Evolutionary conservation across 306 rosid species (phyloP).

Genomic region (Trifolium dubium): DNA sequence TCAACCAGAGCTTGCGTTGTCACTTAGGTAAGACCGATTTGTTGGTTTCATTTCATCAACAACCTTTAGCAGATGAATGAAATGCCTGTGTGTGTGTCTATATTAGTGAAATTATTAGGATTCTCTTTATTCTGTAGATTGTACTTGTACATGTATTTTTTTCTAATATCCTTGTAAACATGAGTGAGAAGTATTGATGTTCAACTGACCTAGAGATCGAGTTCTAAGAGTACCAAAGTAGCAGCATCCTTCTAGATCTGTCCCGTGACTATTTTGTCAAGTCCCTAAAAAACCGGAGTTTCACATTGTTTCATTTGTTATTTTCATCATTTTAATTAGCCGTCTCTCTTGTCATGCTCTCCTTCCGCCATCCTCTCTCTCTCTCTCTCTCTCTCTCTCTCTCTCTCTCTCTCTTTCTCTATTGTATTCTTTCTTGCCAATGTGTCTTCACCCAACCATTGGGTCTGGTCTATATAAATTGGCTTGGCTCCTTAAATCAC

Average conservation of each 20-base stretch:
- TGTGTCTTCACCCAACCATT: not conserved
- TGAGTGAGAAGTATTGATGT: not conserved
- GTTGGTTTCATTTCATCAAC: slow-evolving; percentile 38
- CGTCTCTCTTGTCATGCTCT: slow-evolving; percentile 1
- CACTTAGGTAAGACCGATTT: slow-evolving; percentile 69
- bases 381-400: no score
- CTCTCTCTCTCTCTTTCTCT: no score
- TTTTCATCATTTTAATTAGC: not conserved
- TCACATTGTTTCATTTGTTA: not conserved
- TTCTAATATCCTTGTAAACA: not conserved
- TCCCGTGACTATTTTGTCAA: not conserved
- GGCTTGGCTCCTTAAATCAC: not conserved
- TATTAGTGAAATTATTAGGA: not conserved
- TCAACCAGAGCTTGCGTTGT: slow-evolving; percentile 88
- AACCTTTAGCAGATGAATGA: slow-evolving; percentile 1
- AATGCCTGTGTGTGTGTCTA: not conserved
- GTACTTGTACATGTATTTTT: not conserved
- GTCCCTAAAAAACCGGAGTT: not conserved
- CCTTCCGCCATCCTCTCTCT: not conserved
- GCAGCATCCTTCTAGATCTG: slow-evolving; percentile 11
- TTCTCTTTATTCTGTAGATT: not conserved
- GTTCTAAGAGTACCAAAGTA: not conserved
- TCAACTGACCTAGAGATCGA: not conserved
- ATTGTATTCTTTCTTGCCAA: not conserved
- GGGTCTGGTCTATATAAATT: not conserved